Evolutionary conservation across 495 filamentous ascomycete genomes (phyloP).

Genomic region (Cairneyella variabilis): DNA sequence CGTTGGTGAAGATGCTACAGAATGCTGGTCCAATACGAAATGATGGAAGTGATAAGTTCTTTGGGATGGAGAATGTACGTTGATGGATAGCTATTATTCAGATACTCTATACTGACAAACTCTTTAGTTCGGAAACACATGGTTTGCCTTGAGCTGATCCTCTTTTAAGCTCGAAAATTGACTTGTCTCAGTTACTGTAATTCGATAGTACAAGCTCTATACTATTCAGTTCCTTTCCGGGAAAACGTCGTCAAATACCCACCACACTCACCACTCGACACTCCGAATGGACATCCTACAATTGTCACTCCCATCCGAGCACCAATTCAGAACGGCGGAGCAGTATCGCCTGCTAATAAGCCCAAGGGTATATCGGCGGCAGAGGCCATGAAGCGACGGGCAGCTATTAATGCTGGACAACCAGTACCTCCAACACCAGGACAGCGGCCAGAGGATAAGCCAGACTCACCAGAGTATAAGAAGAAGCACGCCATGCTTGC

Average conservation of each 20-base stretch:
- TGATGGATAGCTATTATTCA: not conserved
- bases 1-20: constrained; percentile 76
- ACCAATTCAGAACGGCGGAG: constrained; percentile 35
- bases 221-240: constrained; percentile 92
- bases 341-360: constrained; percentile 45
- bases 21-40: constrained; percentile 73
- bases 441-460: constrained; percentile 59
- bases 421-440: constrained; percentile 32
- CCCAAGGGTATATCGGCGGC: constrained; percentile 33
- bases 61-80: constrained; percentile 95
- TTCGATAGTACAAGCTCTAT: constrained; percentile 95
- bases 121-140: constrained; percentile 89
- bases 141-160: constrained; percentile 49
- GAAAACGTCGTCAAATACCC: constrained; percentile 94
- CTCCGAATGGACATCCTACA: constrained; percentile 37
- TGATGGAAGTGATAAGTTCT: constrained; percentile 98
- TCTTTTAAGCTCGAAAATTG: constrained; percentile 10
- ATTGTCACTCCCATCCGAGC: constrained; percentile 39
- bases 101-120: constrained; percentile 23
- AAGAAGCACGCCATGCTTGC: constrained; percentile 90
- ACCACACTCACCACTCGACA: constrained; percentile 42
- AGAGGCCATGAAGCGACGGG: constrained; percentile 41
- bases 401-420: constrained; percentile 38
- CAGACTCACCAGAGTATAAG: constrained; percentile 90
- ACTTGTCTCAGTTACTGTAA: constrained; percentile 76